Base-by-base conservation (phyloP, 352 stramenopile species). In the Phytophthora palmivora region DNA sequence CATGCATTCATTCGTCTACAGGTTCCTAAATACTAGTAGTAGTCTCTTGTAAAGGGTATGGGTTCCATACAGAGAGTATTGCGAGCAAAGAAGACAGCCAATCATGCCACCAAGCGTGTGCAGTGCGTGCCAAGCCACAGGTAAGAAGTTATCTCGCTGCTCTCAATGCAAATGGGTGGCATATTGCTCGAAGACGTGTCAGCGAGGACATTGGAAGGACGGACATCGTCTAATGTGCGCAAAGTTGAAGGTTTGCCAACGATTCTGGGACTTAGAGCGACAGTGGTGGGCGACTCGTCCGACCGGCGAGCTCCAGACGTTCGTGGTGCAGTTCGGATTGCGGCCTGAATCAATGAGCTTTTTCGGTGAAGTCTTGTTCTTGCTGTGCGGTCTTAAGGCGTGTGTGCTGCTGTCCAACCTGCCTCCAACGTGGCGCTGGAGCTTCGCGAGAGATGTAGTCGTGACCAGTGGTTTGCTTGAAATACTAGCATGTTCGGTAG, bases 301-400 rank as follows among this genome's bases (percentile, higher is more conserved):
- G 16, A n/a, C 44, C 15, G 34, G 50, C 28, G 69, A 82, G 53
- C 37, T 81, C 32, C 52, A 56, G 12, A 55, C 15, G 21, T 55
- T 74, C 9, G 56, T 76, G 21, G 30, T 44, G 14, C 26, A 67
- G 36, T 56, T 63, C 30, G 74, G 74, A 9, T 58, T 89, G 16
- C 58, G 82, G 5, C 71, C 78, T 1, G 28, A 78, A 4, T 76
- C 82, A 8, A 88, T 89, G 80, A 39, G 52, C 11, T 93, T 91
- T 67, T 91, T 79, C 61, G 85, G 85, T 4, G 85, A 94, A 68
- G 75, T 92, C 51, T 63, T 89, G 15, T 94, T 94, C 53, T 44
- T 87, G 4, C 66, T 88, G 8, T 46, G 49, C 8, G 81, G 81
- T 9, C 63, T 92, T 41, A 94, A 94, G 63, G 48, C 73, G 11